Base-by-base conservation (phyloP, 495 filamentous ascomycete species). In the Letharia columbiana region DNA sequence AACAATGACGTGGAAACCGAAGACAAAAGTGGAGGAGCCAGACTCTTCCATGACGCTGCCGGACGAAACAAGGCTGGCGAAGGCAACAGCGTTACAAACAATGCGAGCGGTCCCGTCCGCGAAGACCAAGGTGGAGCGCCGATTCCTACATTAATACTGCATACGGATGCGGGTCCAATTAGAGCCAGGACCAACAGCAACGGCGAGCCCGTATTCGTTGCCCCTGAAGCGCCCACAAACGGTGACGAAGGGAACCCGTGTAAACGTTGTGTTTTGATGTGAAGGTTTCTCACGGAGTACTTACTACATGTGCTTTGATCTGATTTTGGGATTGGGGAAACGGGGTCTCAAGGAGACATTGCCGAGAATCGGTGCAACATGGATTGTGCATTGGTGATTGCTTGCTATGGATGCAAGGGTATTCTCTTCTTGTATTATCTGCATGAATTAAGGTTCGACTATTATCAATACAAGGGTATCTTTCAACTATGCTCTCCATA, bases 401-500 rank as follows among this genome's bases (percentile, higher is more conserved):
- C 52, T 31, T 56, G 52, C 11, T 33, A 8, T 35, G 33, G 52
- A 35, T 56, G 31, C 52, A 7, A 35, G 52, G 31, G 15, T 50
- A 28, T 23, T 33, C 40, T 42, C 8, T 31, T 54, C 50, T 54
- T 54, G 50, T 54, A 37, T 57, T 10, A 20, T 9, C 20, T 57
- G 31, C 17, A 11, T 57, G 2, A 2, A 20, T 57, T 35, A 20
- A 33, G 54, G 0, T 20, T 37, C 17, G 54, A 37, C 8, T 20
- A 7, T 11, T 57, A 57, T 57, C 33, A 57, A 57, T 57, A 57
- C 54, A 57, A 17, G 54, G 54, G 31, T 57, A 57, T 57, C 33
- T 35, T 20, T 37, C 33, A 57, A 3, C 17, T 10, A 57, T 37
- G 52, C 12, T 56, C 54, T 57, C 17, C 54, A 20, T 18, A 11